Evolutionary conservation across 768 basidiomycete genomes (phyloP), one percentile per base, ranked within the genome.

Genomic region (Mycena rosella): DNA sequence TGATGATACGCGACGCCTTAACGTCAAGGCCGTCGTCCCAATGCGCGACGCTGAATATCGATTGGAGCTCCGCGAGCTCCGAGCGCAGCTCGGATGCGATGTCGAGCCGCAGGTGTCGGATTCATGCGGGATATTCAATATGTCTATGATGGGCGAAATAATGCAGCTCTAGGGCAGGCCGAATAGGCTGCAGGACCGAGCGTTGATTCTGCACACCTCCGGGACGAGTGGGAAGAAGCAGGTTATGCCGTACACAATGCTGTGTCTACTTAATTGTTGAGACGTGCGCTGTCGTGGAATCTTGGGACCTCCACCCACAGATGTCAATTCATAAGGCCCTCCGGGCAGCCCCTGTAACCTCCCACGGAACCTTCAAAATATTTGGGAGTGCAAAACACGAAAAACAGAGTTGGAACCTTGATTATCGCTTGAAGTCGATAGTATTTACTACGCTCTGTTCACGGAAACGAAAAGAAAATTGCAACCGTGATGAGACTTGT

Each of bases 151-250:
- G 72, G 75, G 75, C 32, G 68, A 61, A 11, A 18, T 22, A 60
- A 24, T 61, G 34, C 61, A 63, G 26, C 17, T 60, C 5, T 71
- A 73, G 10, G 54, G 56, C 38, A 34, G 61, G 34, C 75, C 73
- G 18, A 80, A 85, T 60, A 68, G 76, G 9, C 77, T 87, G 32
- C 65, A 78, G 27, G 86, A 88, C 69, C 80, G 81, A 36, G 84
- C 86, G 0, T 78, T 89, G 8, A 83, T 89, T 17, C 74, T 89
- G 34, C 87, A 88, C 65, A 89, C 88, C 0, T 86, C 85, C 38
- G 88, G 88, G 1, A 88, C 88, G 36, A 88, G 86, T 58, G 87
- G 87, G 9, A 83, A 80, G 76, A 86, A 86, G 74, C 85, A 86
- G 72, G 82, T 83, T n/a, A 83, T 85, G 14, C 82, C 83, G 10